Conservation (phyloP, 495 filamentous ascomycete genomes). For the Saxispiralis lemnorum region DNA sequence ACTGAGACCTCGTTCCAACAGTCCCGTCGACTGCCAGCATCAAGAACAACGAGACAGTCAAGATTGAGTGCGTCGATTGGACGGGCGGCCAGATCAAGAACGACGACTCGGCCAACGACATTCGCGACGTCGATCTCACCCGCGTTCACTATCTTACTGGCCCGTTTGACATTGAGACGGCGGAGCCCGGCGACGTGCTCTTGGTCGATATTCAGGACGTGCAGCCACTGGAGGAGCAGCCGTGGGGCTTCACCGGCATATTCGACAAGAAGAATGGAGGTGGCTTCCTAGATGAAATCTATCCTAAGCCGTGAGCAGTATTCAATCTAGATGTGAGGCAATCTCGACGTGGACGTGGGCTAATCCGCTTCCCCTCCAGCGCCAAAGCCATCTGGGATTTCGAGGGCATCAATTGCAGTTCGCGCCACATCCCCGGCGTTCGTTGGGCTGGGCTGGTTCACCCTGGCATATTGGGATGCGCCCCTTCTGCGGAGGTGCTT, state of each 20-base stretch:
- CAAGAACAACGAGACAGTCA: conserved; percentile 72
- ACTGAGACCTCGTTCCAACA: not conserved
- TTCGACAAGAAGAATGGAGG: conserved; percentile 75
- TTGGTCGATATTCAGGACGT: conserved; percentile 92
- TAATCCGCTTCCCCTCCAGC: conserved; percentile 21
- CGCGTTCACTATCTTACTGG: conserved; percentile 76
- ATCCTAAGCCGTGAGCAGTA: conserved; percentile 52
- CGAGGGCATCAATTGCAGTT: conserved; percentile 83
- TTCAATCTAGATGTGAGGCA: too few relatives aligned
- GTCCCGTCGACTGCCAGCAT: conserved; percentile 59
- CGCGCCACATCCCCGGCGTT: conserved; percentile 76
- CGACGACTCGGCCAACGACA: conserved; percentile 76
- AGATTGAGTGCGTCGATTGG: conserved; percentile 81
- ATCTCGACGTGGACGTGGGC: too few relatives aligned
- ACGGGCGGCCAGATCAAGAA: conserved; percentile 63
- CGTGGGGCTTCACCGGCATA: conserved; percentile 85
- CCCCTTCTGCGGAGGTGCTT: conserved; percentile 52
- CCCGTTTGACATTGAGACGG: conserved; percentile 76
- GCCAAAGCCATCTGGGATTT: conserved; percentile 97
- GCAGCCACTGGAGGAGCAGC: conserved; percentile 69
- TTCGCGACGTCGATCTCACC: conserved; percentile 71
- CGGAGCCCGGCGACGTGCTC: conserved; percentile 72
- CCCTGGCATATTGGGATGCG: conserved; percentile 81
- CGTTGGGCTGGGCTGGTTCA: conserved; percentile 87
- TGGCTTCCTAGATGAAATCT: conserved; percentile 80